Evolutionary conservation across 352 stramenopile species (phyloP), one percentile per base, ranked within the genome.

Genomic region (Globisporangium echinulatum): DNA sequence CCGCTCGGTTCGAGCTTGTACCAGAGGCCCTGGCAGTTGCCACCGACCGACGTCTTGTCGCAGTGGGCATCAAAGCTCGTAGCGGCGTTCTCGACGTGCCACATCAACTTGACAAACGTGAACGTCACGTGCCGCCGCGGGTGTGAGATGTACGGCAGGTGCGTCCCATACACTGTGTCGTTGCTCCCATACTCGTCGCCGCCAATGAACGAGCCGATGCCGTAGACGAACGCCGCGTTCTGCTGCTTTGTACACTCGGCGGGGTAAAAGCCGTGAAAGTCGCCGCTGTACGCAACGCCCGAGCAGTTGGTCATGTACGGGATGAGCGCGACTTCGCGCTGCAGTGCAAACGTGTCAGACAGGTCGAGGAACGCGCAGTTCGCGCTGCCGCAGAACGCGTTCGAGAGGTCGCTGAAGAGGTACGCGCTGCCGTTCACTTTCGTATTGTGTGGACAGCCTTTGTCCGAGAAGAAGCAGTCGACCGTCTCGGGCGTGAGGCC

Each of bases 1-100:
- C 71, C 67, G 11, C 66, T 82, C 25, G 68, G 63, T n/a, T 75
- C 44, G 2, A 85, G 58, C 56, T 80, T 62, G 46, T 77, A 75
- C 66, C 61, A 74, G 38, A 85, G 68, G 0, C 72, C 75, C 0
- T 39, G 50, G 58, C 75, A 85, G 14, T 73, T 39, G 8, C 48
- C 48, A 17, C 50, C 38, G 11, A 44, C 56, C 5, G 62, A 59
- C n/a, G 62, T 50, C 25, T 71, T 52, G 25, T 63, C 66, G n/a
- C 75, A 82, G 17, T 70, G 59, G 10, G 72, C 72, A 17, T 70
- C 53, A 57, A 80, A 85, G 38, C 61, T 50, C 0, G 63, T 39
- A 0, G 65, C 62, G 1, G 82, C 14, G n/a, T 76, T 39, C 8
- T 71, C 56, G 4, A 66, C 62, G 25, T 59, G 7, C 75, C 75